Conservation (phyloP, 352 stramenopile genomes). For the Peronospora destructor region DNA sequence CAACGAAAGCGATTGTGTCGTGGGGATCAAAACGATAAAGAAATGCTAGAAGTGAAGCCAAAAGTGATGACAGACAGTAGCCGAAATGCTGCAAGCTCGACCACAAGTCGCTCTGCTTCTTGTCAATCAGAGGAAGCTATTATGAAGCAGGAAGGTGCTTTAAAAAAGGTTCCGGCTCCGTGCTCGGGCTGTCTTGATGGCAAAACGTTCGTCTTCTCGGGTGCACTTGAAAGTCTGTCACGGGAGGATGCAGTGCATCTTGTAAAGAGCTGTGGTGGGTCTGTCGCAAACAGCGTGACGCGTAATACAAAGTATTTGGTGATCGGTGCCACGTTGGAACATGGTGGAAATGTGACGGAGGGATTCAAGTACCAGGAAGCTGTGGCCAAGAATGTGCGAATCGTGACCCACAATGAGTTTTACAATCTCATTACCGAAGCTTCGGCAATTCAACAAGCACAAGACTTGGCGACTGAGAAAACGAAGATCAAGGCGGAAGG, state of each 20-base stretch:
- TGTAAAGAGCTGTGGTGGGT: constrained; percentile 71
- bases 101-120: constrained; percentile 1
- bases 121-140: constrained; percentile 5
- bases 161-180: constrained; percentile 45
- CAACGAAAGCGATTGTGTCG: constrained; percentile 15
- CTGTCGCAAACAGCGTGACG: constrained; percentile 56
- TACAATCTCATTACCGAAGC: constrained; percentile 80
- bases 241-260: constrained; percentile 67
- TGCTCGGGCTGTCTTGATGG: constrained; percentile 66
- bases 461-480: constrained; percentile 58
- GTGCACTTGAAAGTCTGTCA: constrained; percentile 48
- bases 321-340: constrained; percentile 53
- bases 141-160: constrained; percentile 21
- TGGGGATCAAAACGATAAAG: constrained; percentile 11
- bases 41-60: constrained; percentile 18
- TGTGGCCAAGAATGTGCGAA: constrained; percentile 70
- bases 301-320: constrained; percentile 75
- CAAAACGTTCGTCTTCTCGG: constrained; percentile 72
- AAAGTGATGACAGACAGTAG: constrained; percentile 10
- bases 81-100: neutral
- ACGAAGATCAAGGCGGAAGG: constrained; percentile 41
- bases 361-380: constrained; percentile 89
- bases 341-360: constrained; percentile 49
- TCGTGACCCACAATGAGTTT: constrained; percentile 83
- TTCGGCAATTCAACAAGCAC: constrained; percentile 53